These are phyloP conservation scores for Penicillium sp. DNA, from an alignment of 2,329 filamentous ascomycete genomes.

Conservation along the genomic window DNA sequence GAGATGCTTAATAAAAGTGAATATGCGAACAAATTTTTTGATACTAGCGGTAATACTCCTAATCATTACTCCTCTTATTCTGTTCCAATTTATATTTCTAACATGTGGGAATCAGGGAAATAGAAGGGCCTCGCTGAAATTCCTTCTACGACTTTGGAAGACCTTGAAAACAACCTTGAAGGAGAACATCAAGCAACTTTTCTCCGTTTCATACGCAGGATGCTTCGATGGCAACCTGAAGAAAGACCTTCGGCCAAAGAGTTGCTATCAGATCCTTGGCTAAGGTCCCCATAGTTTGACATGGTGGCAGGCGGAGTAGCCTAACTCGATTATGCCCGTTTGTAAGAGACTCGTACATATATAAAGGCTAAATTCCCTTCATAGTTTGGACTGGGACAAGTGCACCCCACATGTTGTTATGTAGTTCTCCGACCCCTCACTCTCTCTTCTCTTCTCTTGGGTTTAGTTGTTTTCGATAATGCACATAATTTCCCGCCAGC, in stretches of 20 bases:
- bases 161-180: slow-evolving; percentile 12
- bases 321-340: too few relatives aligned
- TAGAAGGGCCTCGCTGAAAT: slow-evolving; percentile 13
- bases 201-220: slow-evolving; percentile 19
- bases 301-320: too few relatives aligned
- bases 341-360: too few relatives aligned
- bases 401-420: too few relatives aligned
- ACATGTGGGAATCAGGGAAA: slow-evolving; percentile 10
- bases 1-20: slow-evolving; percentile 34
- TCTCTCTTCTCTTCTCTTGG: too few relatives aligned
- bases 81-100: not conserved
- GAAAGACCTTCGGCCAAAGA: slow-evolving; percentile 15
- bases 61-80: too few relatives aligned
- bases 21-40: slow-evolving; percentile 16
- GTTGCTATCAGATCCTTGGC: slow-evolving; percentile 18
- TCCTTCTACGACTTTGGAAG: slow-evolving; percentile 11
- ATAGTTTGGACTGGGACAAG: too few relatives aligned
- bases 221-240: slow-evolving; percentile 18
- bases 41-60: slow-evolving; percentile 10
- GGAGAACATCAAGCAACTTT: slow-evolving; percentile 8
- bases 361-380: too few relatives aligned
- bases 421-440: too few relatives aligned
- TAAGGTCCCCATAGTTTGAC: slow-evolving; percentile 8
- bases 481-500: too few relatives aligned
- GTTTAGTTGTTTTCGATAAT: too few relatives aligned